Percentiles rank a stretch among this genome's conserved stretches.
phyloP scores from a whole-genome alignment of 2,329 filamentous ascomycete species.

The Ophiostoma triangulosporum region DNA sequence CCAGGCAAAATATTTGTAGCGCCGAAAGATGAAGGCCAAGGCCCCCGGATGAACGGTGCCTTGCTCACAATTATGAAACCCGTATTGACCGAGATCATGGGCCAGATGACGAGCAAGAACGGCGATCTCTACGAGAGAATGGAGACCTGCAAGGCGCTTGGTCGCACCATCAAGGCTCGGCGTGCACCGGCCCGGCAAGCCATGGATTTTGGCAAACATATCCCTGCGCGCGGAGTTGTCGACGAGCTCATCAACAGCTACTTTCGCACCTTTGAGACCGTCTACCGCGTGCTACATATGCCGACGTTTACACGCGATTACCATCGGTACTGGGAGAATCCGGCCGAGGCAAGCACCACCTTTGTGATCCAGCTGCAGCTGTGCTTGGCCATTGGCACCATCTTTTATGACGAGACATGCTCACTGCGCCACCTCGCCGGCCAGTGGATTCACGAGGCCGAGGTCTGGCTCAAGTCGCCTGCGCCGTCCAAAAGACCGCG shows the following conservation, averaged over 20 bases:
- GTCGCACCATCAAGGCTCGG: conserved; percentile 35
- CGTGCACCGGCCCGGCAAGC: conserved; percentile 17
- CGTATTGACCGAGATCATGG: conserved; percentile 28
- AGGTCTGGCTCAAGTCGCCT: conserved; percentile 32
- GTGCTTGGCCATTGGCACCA: conserved; percentile 36
- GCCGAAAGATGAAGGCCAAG: conserved; percentile 41
- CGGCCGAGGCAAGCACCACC: conserved; percentile 23
- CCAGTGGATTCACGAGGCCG: conserved; percentile 40
- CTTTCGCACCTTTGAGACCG: conserved; percentile 41
- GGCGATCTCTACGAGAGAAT: conserved; percentile 23
- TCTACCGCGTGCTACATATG: conserved; percentile 42
- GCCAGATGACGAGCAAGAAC: conserved; percentile 25
- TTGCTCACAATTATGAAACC: conserved; percentile 20
- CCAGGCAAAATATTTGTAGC: conserved; percentile 23
- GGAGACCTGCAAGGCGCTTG: conserved; percentile 38
- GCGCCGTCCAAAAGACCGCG: conserved; percentile 32
- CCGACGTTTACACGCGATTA: conserved; percentile 44
- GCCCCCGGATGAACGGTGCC: conserved; percentile 36
- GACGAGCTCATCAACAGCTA: conserved; percentile 40
- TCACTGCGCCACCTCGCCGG: conserved; percentile 29
- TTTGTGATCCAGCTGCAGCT: conserved; percentile 42
- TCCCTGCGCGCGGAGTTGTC: conserved; percentile 27
- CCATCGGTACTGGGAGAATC: conserved; percentile 32
- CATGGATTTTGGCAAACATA: conserved; percentile 25
- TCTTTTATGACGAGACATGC: conserved; percentile 32